These are phyloP conservation scores for Apiospora hydei DNA, from an alignment of 2,329 filamentous ascomycete genomes.

Conservation along the genomic window DNA sequence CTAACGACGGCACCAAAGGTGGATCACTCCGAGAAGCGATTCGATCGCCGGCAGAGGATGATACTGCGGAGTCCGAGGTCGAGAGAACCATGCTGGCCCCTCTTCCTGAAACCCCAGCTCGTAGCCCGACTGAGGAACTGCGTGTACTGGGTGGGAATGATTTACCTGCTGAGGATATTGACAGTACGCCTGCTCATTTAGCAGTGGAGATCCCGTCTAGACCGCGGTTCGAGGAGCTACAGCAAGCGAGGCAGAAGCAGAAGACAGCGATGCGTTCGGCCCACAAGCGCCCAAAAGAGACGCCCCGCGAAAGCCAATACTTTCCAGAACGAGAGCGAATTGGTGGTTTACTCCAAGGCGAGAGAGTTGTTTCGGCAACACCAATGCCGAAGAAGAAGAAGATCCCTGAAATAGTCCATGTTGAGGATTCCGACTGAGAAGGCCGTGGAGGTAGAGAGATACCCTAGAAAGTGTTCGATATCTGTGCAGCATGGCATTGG, in stretches of 20 bases:
- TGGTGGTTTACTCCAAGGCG: neutral
- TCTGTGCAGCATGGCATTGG: neutral
- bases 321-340: neutral
- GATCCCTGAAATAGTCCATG: neutral
- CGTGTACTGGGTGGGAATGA: neutral
- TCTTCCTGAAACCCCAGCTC: conserved; percentile 4
- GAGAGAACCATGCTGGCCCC: neutral
- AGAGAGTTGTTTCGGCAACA: conserved; percentile 2
- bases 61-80: neutral
- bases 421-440: conserved; percentile 1
- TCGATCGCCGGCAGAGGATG: neutral
- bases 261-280: neutral
- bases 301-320: neutral
- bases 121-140: neutral
- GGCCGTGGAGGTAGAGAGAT: conserved; percentile 2
- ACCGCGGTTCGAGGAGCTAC: neutral
- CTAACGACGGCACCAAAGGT: neutral
- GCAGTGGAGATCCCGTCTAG: neutral
- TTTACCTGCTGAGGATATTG: neutral
- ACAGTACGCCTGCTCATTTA: neutral
- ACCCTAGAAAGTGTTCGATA: neutral
- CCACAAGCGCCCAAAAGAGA: neutral
- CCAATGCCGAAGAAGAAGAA: neutral
- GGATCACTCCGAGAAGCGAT: neutral
- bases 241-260: neutral